These are phyloP conservation scores for Acanthamoeba lenticulata DNA, from an alignment of 208 protist species.

Conservation along the genomic window DNA sequence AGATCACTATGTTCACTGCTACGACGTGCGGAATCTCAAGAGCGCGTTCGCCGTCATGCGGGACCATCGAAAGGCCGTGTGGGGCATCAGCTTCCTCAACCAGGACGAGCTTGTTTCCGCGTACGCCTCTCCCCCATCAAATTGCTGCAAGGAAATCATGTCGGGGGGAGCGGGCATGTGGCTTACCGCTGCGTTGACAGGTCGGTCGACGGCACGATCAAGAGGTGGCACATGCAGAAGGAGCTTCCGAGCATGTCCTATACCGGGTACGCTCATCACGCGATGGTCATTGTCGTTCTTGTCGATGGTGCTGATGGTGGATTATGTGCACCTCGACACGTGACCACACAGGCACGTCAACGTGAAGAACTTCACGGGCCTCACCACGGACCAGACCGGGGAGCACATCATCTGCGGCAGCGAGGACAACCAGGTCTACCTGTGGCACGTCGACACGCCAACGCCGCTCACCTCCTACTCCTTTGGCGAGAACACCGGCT, in stretches of 20 bases:
- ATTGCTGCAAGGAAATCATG: no score
- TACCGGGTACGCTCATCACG: not conserved
- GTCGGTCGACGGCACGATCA: not conserved
- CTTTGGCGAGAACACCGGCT: not conserved
- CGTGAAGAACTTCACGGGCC: conserved; percentile 1
- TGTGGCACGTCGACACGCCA: not conserved
- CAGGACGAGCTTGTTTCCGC: not conserved
- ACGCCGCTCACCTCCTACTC: not conserved
- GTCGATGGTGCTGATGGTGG: not conserved
- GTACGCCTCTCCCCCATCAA: not conserved
- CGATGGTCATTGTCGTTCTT: not conserved
- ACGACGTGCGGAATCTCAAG: not conserved
- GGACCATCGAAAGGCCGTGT: not conserved
- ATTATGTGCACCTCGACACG: not conserved
- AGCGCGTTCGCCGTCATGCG: not conserved
- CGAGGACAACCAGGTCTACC: conserved; percentile 7
- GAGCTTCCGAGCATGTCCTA: not conserved
- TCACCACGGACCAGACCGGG: not conserved
- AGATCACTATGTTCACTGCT: conserved; percentile 18
- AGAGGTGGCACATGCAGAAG: not conserved
- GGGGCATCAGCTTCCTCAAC: conserved; percentile 11
- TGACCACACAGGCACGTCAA: not conserved
- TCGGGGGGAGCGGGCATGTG: no score
- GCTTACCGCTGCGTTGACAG: not conserved
- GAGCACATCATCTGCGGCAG: not conserved